A percentile compares a stretch with the other conserved stretches of the same genome.
phyloP scores from a whole-genome alignment of 2,329 filamentous ascomycete species.

The Cryphonectria nitschkei region DNA sequence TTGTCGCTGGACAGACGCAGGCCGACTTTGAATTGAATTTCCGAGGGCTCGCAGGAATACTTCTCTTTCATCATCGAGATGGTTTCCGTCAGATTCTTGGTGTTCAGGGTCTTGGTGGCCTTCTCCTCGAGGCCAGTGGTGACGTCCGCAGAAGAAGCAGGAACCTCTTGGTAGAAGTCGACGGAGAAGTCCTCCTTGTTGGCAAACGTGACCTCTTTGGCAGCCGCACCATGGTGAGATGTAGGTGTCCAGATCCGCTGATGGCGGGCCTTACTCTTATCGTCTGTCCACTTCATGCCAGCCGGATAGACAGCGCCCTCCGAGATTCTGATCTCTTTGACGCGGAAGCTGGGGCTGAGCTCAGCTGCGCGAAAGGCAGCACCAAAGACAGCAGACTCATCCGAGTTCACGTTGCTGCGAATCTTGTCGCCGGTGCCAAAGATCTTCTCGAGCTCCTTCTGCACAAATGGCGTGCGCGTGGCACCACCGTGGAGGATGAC shows the following conservation, averaged over 20 bases:
- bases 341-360: conserved; percentile 91
- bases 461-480: conserved; percentile 90
- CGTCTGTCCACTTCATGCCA: conserved; percentile 73
- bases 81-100: conserved; percentile 84
- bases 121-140: conserved; percentile 54
- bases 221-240: conserved; percentile 72
- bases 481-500: conserved; percentile 92
- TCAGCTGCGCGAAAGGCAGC: conserved; percentile 92
- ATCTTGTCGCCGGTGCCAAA: conserved; percentile 77
- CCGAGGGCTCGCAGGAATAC: conserved; percentile 74
- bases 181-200: conserved; percentile 82
- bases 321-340: conserved; percentile 90
- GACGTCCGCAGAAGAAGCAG: conserved; percentile 44
- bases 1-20: conserved; percentile 73
- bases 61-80: conserved; percentile 78
- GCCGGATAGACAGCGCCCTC: conserved; percentile 77
- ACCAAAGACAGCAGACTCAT: conserved; percentile 95
- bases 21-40: conserved; percentile 79
- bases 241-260: conserved; percentile 83
- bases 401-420: conserved; percentile 92
- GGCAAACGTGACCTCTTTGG: conserved; percentile 85
- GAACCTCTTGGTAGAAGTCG: conserved; percentile 75
- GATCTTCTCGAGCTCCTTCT: conserved; percentile 80
- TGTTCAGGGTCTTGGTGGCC: conserved; percentile 68
- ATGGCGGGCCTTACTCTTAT: conserved; percentile 70